These are phyloP conservation scores for Trichoderma guizhouense DNA, from an alignment of 2,329 filamentous ascomycete genomes.

Conservation along the genomic window DNA sequence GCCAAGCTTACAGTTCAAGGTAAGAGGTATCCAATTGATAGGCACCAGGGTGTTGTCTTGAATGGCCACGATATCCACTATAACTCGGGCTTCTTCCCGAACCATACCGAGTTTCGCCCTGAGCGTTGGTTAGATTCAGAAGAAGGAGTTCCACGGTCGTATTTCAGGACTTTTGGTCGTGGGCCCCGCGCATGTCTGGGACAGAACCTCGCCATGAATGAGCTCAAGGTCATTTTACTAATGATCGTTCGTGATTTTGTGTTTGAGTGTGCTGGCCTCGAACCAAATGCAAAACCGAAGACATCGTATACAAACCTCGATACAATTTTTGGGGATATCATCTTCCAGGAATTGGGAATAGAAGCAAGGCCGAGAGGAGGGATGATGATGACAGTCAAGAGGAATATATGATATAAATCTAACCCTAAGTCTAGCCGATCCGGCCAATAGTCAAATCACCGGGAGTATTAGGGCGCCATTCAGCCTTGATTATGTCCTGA, in stretches of 20 bases:
- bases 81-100: background rate
- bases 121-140: constrained; percentile 38
- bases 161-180: constrained; percentile 35
- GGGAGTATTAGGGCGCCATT: too few relatives aligned
- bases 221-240: constrained; percentile 31
- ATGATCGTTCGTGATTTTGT: constrained; percentile 25
- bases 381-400: background rate
- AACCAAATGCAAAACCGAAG: constrained; percentile 22
- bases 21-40: background rate
- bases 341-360: background rate
- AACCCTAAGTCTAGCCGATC: too few relatives aligned
- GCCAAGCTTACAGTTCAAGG: background rate
- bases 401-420: background rate
- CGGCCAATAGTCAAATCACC: too few relatives aligned
- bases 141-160: constrained; percentile 7
- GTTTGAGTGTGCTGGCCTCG: constrained; percentile 24
- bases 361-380: background rate
- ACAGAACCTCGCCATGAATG: constrained; percentile 34
- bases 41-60: background rate
- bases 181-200: constrained; percentile 38
- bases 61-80: background rate
- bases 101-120: constrained; percentile 31
- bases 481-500: background rate
- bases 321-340: background rate
- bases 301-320: constrained; percentile 27